A percentile compares a stretch with the other conserved stretches of the same genome.
Evolutionary conservation across 2,329 filamentous ascomycete species (phyloP).

Genomic region (Aspergillus sojae): DNA sequence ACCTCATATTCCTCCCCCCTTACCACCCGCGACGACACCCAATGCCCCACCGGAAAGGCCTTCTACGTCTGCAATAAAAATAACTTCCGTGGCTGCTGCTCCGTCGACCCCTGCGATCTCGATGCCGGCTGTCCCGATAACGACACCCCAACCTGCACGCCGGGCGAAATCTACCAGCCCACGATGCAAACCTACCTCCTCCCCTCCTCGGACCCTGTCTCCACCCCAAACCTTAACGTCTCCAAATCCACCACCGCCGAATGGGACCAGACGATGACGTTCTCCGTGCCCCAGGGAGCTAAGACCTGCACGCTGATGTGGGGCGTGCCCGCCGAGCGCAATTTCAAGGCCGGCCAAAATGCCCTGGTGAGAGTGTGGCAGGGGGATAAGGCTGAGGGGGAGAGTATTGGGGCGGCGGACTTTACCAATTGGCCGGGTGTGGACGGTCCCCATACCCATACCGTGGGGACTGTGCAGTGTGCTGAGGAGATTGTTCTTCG

Average conservation of each 20-base stretch:
- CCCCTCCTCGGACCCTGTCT: background rate
- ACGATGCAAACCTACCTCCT: conserved; percentile 2
- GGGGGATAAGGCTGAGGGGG: background rate
- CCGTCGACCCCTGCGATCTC: conserved; percentile 10
- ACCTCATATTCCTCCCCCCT: background rate
- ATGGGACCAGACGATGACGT: conserved; percentile 9
- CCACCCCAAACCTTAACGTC: conserved; percentile 7
- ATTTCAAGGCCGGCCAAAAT: conserved; percentile 8
- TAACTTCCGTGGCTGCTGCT: conserved; percentile 14
- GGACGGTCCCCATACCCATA: background rate
- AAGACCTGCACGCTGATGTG: conserved; percentile 5
- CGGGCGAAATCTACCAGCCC: conserved; percentile 7
- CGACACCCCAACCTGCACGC: background rate
- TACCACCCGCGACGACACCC: conserved; percentile 7
- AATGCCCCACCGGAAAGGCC: conserved; percentile 4
- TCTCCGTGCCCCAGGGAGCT: background rate
- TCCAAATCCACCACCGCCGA: conserved; percentile 1
- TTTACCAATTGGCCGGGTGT: conserved; percentile 11
- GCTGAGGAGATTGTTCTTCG: background rate
- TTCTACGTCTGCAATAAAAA: conserved; percentile 9
- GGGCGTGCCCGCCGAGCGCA: conserved; percentile 6
- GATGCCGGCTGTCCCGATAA: conserved; percentile 7
- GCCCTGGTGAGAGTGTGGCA: conserved; percentile 6
- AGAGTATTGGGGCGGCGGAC: conserved; percentile 3
- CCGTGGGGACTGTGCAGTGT: conserved; percentile 1